Percentiles rank a stretch among this genome's conserved stretches.
phyloP scores from a whole-genome alignment of 306 rosid genomes.

The Quercus ilex region DNA sequence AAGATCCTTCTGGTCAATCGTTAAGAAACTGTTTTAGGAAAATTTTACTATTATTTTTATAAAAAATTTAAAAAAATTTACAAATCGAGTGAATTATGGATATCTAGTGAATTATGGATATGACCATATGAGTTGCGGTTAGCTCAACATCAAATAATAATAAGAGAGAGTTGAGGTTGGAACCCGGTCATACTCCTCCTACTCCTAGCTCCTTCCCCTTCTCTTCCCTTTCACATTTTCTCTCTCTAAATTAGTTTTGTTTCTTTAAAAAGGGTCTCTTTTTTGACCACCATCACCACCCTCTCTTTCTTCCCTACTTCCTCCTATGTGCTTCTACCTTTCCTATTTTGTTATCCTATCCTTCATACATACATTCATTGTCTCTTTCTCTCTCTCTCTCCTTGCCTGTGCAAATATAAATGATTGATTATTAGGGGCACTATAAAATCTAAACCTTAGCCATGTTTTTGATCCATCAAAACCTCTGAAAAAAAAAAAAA shows the following conservation, averaged over 20 bases:
- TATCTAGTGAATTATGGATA: no score
- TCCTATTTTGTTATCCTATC: slow-evolving; percentile 22
- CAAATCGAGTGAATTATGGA: no score
- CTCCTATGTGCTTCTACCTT: slow-evolving; percentile 56
- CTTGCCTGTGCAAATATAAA: background rate
- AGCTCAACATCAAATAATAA: no score
- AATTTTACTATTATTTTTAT: no score
- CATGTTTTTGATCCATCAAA: slow-evolving; percentile 30
- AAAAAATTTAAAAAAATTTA: accelerated
- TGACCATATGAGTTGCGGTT: no score
- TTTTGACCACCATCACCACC: slow-evolving; percentile 77
- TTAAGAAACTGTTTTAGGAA: no score
- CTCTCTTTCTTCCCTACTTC: slow-evolving; percentile 76
- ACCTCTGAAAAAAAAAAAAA: slow-evolving; percentile 18
- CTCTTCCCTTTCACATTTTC: background rate
- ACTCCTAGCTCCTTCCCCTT: background rate
- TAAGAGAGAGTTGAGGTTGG: no score
- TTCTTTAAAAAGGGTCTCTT: slow-evolving; percentile 36
- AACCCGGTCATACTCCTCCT: background rate
- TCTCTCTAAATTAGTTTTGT: background rate
- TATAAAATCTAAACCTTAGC: slow-evolving; percentile 5
- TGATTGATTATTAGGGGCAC: background rate
- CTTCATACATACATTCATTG: background rate
- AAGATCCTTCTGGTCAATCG: accelerated
- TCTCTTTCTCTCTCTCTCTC: background rate